Evolutionary conservation across 179 eudicot genomes (phyloP).

Genomic region (Amaranthus tricolor): DNA sequence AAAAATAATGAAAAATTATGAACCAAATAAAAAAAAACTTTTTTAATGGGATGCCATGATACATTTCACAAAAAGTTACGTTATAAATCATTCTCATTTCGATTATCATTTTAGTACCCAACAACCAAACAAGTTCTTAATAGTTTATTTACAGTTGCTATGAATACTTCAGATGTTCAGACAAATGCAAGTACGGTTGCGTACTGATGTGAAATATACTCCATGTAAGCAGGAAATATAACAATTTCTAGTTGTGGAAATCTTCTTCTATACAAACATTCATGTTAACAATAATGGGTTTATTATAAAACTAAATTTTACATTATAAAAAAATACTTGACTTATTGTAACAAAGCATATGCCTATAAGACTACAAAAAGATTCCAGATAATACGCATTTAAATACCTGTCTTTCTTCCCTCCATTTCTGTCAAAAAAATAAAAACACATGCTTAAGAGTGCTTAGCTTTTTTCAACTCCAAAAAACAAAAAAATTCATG

Average conservation of each 20-base stretch:
- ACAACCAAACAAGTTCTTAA: too few relatives aligned
- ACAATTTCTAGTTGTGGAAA: background rate
- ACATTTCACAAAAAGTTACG: too few relatives aligned
- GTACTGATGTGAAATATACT: too few relatives aligned
- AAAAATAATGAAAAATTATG: too few relatives aligned
- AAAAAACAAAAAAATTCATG: slow-evolving; percentile 9
- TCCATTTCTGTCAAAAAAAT: slow-evolving; percentile 2
- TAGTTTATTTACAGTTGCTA: too few relatives aligned
- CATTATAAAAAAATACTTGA: too few relatives aligned
- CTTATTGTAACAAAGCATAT: slow-evolving; percentile 12
- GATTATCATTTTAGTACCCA: too few relatives aligned
- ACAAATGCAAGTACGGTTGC: too few relatives aligned
- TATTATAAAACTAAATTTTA: too few relatives aligned
- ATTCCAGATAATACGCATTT: slow-evolving; percentile 5
- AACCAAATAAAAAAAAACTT: slow-evolving; percentile 3
- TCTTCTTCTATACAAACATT: background rate
- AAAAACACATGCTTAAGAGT: slow-evolving; percentile 6
- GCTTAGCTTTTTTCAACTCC: background rate
- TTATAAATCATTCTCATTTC: too few relatives aligned
- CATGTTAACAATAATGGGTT: background rate
- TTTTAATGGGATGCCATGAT: too few relatives aligned
- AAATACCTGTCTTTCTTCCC: slow-evolving; percentile 10
- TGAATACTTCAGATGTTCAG: too few relatives aligned
- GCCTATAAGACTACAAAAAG: slow-evolving; percentile 8
- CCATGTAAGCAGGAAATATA: background rate